Evolutionary conservation across 2,329 filamentous ascomycete species (phyloP).

Genomic region (Colletotrichum scovillei): DNA sequence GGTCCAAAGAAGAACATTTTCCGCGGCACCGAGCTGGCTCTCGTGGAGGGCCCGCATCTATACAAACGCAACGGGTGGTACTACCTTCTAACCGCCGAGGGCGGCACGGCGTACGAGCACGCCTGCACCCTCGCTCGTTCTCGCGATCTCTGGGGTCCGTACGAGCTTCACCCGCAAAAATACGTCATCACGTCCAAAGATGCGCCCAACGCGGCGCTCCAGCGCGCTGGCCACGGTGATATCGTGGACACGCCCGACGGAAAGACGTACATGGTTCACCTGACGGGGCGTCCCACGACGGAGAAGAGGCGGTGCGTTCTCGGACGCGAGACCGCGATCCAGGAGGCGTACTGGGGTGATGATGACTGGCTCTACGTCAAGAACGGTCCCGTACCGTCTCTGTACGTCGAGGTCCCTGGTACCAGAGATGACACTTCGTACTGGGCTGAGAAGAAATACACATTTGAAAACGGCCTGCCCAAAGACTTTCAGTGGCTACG

Average conservation of each 20-base stretch:
- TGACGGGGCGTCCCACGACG: constrained; percentile 62
- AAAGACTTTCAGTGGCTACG: constrained; percentile 69
- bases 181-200: constrained; percentile 67
- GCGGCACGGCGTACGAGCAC: constrained; percentile 71
- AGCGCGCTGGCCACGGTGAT: constrained; percentile 65
- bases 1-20: constrained; percentile 68
- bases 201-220: constrained; percentile 59
- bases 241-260: constrained; percentile 66
- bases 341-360: constrained; percentile 69
- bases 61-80: constrained; percentile 70
- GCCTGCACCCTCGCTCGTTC: constrained; percentile 69
- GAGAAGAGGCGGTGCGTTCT: constrained; percentile 64
- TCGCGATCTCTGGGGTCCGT: constrained; percentile 68
- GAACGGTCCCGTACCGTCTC: constrained; percentile 64
- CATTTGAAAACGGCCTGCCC: constrained; percentile 57
- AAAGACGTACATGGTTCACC: constrained; percentile 64
- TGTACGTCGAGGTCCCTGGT: constrained; percentile 63
- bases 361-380: constrained; percentile 74
- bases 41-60: constrained; percentile 68
- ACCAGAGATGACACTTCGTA: constrained; percentile 59
- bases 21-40: constrained; percentile 63
- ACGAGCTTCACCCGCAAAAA: constrained; percentile 68
- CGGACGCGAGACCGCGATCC: constrained; percentile 67
- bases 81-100: constrained; percentile 70
- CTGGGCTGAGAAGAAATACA: constrained; percentile 62